A percentile compares a stretch with the other conserved stretches of the same genome.
These are phyloP conservation scores for Leucoagaricus sp. DNA, from an alignment of 1,284 basidiomycete genomes.

Conservation along the genomic window DNA sequence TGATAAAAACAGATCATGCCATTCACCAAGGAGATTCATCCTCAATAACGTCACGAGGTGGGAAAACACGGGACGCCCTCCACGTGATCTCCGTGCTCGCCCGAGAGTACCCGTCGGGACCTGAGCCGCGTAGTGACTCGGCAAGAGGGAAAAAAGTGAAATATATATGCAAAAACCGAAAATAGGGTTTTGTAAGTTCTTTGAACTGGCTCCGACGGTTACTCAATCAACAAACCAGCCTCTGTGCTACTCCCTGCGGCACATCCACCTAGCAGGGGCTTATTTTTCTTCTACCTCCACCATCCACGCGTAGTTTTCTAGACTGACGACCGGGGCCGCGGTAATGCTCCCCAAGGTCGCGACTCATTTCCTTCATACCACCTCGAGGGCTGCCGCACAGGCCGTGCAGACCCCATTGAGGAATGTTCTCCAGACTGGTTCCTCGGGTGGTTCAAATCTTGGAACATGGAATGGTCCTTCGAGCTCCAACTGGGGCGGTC, in stretches of 20 bases:
- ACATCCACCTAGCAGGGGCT: background rate
- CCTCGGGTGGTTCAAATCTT: conserved; percentile 35
- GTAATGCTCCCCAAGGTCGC: conserved; percentile 80
- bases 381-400: conserved; percentile 72
- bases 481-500: conserved; percentile 57
- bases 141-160: conserved; percentile 1
- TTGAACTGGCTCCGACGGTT: background rate
- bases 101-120: background rate
- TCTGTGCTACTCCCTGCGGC: background rate
- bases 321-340: background rate
- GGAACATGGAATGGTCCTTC: conserved; percentile 37
- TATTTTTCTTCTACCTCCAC: background rate
- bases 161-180: conserved; percentile 5
- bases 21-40: background rate
- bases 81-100: conserved; percentile 4
- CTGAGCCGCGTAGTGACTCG: conserved; percentile 10
- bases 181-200: conserved; percentile 2
- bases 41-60: background rate
- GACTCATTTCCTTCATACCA: conserved; percentile 71
- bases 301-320: background rate
- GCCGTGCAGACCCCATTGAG: conserved; percentile 68
- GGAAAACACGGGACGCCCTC: background rate
- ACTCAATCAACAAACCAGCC: background rate
- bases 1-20: background rate
- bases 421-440: conserved; percentile 66